Evolutionary conservation across 2,329 filamentous ascomycete species (phyloP).

Genomic region (Pyrenophora teres): DNA sequence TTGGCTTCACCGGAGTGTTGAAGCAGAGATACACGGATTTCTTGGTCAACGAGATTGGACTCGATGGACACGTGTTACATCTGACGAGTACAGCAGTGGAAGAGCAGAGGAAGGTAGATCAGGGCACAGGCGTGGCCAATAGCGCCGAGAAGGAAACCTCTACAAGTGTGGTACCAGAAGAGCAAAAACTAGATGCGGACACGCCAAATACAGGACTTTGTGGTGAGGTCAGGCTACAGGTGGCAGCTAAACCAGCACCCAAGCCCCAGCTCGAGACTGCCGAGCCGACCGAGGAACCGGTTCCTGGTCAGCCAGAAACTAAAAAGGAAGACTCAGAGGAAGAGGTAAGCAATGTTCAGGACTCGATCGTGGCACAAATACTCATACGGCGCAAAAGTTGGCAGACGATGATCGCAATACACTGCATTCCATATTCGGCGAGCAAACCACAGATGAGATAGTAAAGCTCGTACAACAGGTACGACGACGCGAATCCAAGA

Average conservation of each 20-base stretch:
- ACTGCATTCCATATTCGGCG: constrained; percentile 57
- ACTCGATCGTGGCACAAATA: neutral
- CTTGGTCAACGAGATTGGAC: constrained; percentile 84
- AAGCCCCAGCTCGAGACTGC: constrained; percentile 5
- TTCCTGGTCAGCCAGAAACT: constrained; percentile 1
- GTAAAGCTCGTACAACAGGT: constrained; percentile 61
- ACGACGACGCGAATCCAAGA: constrained; percentile 58
- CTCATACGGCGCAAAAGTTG: constrained; percentile 32
- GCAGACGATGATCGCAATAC: constrained; percentile 45
- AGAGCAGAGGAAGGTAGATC: constrained; percentile 26
- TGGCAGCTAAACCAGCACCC: neutral
- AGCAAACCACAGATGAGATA: constrained; percentile 56
- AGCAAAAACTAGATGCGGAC: constrained; percentile 26
- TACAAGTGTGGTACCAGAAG: constrained; percentile 24
- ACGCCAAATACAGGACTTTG: constrained; percentile 18
- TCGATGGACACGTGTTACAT: constrained; percentile 76
- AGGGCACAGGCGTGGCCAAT: constrained; percentile 16
- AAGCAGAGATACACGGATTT: constrained; percentile 89
- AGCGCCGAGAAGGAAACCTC: constrained; percentile 12
- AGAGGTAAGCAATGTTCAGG: constrained; percentile 14
- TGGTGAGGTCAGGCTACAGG: constrained; percentile 22
- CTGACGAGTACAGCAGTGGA: constrained; percentile 57
- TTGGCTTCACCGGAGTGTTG: constrained; percentile 66
- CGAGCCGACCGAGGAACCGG: constrained; percentile 9
- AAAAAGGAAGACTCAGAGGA: constrained; percentile 19